Evolutionary conservation across 2,329 filamentous ascomycete species (phyloP).

Genomic region (Endocalyx cinctus): DNA sequence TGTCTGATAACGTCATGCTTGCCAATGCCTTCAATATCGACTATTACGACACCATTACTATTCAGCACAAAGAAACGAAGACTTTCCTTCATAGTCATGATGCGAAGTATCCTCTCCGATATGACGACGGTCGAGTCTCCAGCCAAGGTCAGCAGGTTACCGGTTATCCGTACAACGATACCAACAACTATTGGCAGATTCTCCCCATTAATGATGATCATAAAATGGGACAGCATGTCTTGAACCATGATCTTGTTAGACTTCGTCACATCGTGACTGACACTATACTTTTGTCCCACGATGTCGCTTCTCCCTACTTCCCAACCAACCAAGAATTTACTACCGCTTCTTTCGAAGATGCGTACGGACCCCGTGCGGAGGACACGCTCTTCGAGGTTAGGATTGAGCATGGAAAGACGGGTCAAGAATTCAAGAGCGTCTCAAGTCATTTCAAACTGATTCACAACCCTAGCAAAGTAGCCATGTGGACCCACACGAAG

Average conservation of each 20-base stretch:
- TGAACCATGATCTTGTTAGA: conserved; percentile 80
- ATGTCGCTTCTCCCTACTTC: conserved; percentile 93
- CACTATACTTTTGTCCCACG: conserved; percentile 83
- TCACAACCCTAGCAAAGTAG: conserved; percentile 90
- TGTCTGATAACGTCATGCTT: conserved; percentile 91
- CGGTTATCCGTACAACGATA: conserved; percentile 96
- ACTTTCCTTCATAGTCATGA: conserved; percentile 91
- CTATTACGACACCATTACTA: conserved; percentile 82
- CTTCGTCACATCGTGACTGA: conserved; percentile 84
- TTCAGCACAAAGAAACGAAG: conserved; percentile 97
- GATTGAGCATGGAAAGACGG: conserved; percentile 77
- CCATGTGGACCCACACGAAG: conserved; percentile 97
- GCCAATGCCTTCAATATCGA: conserved; percentile 80
- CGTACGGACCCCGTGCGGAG: conserved; percentile 68
- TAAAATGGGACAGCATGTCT: conserved; percentile 60
- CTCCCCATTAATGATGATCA: conserved; percentile 63
- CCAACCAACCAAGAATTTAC: conserved; percentile 99
- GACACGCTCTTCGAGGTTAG: conserved; percentile 92
- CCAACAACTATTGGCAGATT: conserved; percentile 98
- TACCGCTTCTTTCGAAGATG: conserved; percentile 68
- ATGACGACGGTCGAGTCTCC: conserved; percentile 95
- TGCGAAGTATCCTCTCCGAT: conserved; percentile 85
- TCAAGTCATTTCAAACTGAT: conserved; percentile 94
- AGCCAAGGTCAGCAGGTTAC: conserved; percentile 98
- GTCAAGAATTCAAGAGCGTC: conserved; percentile 83